Conservation (phyloP, 2,329 filamentous ascomycete species). For the Raffaelea albimanens region DNA sequence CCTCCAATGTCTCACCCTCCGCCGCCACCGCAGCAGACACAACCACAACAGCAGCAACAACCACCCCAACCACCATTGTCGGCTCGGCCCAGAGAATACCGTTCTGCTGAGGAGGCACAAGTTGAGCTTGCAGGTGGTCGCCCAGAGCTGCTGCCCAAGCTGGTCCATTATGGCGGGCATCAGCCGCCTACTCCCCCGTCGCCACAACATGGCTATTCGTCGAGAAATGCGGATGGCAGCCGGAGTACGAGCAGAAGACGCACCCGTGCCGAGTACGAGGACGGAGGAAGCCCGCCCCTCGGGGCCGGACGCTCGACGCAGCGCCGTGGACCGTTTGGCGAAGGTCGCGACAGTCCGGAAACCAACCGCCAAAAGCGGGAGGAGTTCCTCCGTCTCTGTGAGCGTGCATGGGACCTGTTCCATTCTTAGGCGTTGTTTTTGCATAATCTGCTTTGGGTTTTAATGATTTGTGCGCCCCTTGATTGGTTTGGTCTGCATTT, state of each 20-base stretch:
- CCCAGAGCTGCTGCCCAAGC: slow-evolving; percentile 81
- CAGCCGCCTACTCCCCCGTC: slow-evolving; percentile 90
- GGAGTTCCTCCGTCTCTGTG: slow-evolving; percentile 79
- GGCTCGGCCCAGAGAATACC: slow-evolving; percentile 72
- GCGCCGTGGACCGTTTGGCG: slow-evolving; percentile 64
- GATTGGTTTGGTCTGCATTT: background rate
- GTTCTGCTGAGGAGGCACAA: slow-evolving; percentile 92
- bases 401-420: slow-evolving; percentile 92
- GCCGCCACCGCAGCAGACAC: slow-evolving; percentile 11
- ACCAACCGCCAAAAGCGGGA: slow-evolving; percentile 81
- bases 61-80: slow-evolving; percentile 35
- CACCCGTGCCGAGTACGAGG: slow-evolving; percentile 84
- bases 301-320: slow-evolving; percentile 59
- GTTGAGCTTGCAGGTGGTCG: slow-evolving; percentile 84
- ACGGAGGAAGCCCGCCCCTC: slow-evolving; percentile 77
- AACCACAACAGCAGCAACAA: slow-evolving; percentile 24
- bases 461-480: background rate
- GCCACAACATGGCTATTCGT: slow-evolving; percentile 45
- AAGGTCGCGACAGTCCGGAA: slow-evolving; percentile 74
- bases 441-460: background rate
- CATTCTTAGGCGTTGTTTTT: slow-evolving; percentile 57
- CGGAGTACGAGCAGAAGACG: slow-evolving; percentile 62
- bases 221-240: slow-evolving; percentile 32
- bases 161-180: slow-evolving; percentile 91
- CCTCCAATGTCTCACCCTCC: slow-evolving; percentile 29